phyloP scores from a whole-genome alignment of 148 eudicot genomes.

The Mesembryanthemum crystallinum region DNA sequence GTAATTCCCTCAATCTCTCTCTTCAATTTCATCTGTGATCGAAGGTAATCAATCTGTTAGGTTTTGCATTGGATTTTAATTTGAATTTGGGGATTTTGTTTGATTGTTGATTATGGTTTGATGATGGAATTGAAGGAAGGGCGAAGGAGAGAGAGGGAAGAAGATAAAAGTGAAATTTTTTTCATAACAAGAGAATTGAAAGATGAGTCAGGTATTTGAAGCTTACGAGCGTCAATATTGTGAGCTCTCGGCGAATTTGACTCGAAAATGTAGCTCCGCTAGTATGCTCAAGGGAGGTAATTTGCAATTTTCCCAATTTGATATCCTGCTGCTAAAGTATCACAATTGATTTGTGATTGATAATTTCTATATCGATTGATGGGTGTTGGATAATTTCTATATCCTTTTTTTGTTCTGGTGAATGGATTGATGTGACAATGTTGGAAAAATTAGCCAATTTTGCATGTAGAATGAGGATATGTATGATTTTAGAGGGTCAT shows the following conservation, averaged over 20 bases:
- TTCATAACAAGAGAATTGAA: conserved; percentile 7
- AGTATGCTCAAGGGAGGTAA: conserved; percentile 34
- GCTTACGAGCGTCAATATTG: conserved; percentile 38
- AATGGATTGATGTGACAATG: neutral
- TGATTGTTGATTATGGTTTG: neutral
- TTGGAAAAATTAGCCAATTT: neutral
- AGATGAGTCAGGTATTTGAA: conserved; percentile 38
- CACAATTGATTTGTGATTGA: neutral
- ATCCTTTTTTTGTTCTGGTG: neutral
- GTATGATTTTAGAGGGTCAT: neutral
- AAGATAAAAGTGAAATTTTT: neutral
- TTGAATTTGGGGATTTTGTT: neutral
- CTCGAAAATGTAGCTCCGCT: conserved; percentile 32
- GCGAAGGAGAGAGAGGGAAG: neutral
- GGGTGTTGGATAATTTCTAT: neutral
- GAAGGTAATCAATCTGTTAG: neutral
- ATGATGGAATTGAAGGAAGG: neutral
- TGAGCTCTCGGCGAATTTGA: conserved; percentile 33
- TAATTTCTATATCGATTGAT: neutral
- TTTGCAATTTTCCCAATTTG: neutral
- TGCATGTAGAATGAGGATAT: too few relatives aligned
- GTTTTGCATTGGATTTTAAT: neutral
- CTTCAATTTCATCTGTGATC: neutral
- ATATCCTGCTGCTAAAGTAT: neutral
- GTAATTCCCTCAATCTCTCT: neutral